These are phyloP conservation scores for Ogataea nitratoaversa DNA, from an alignment of 805 yeast genomes.

Conservation along the genomic window DNA sequence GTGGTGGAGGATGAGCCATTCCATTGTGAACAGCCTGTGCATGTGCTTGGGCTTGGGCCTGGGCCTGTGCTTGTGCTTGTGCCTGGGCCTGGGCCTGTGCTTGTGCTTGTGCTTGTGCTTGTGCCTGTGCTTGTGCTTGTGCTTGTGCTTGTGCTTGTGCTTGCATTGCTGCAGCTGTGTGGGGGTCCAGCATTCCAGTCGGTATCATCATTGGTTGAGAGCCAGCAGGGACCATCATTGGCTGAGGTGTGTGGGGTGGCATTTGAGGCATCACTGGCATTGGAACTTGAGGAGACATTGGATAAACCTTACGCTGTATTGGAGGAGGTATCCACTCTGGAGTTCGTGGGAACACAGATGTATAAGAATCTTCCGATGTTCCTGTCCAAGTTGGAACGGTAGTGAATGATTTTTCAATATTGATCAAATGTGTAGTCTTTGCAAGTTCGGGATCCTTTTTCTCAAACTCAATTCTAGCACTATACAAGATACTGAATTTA, in stretches of 20 bases:
- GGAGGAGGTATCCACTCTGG: slow-evolving; percentile 27
- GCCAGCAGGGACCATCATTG: slow-evolving; percentile 13
- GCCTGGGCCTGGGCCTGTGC: slow-evolving; percentile 36
- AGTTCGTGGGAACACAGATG: slow-evolving; percentile 43
- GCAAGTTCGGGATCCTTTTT: slow-evolving; percentile 19
- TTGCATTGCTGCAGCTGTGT: slow-evolving; percentile 1
- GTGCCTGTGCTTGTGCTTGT: slow-evolving; percentile 21
- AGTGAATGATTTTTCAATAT: slow-evolving; percentile 59
- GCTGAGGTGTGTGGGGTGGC: slow-evolving; percentile 17
- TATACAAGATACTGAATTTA: slow-evolving; percentile 50
- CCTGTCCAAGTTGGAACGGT: slow-evolving; percentile 78
- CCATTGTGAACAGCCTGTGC: slow-evolving; percentile 4
- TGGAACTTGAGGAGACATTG: slow-evolving; percentile 18
- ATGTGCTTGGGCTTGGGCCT: slow-evolving; percentile 25
- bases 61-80: slow-evolving; percentile 29
- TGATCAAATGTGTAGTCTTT: slow-evolving; percentile 30
- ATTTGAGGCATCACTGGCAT: slow-evolving; percentile 20
- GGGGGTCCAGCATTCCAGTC: neutral
- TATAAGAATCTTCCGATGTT: slow-evolving; percentile 47
- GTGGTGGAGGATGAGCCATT: slow-evolving; percentile 5
- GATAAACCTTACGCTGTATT: slow-evolving; percentile 15
- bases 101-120: slow-evolving; percentile 31
- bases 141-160: slow-evolving; percentile 12
- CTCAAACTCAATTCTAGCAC: slow-evolving; percentile 36
- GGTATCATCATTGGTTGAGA: slow-evolving; percentile 10